Evolutionary conservation across 2,329 filamentous ascomycete species (phyloP).

Genomic region (Domatiomyces globalis): DNA sequence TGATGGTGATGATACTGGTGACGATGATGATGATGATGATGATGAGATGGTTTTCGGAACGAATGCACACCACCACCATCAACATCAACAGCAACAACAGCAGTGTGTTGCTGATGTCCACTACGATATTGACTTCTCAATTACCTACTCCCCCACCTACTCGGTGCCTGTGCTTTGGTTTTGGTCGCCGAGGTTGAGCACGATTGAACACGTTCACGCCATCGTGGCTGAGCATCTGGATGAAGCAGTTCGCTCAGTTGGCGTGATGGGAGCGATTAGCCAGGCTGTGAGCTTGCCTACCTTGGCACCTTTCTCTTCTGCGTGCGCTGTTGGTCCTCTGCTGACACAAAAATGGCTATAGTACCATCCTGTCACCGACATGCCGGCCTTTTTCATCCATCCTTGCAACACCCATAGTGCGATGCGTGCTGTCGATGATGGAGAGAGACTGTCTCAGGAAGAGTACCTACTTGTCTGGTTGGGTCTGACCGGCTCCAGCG

Average conservation of each 20-base stretch:
- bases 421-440: slow-evolving; percentile 48
- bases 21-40: not conserved
- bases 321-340: slow-evolving; percentile 13
- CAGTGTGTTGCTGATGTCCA: slow-evolving; percentile 15
- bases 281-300: slow-evolving; percentile 48
- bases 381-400: slow-evolving; percentile 80
- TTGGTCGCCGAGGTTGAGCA: slow-evolving; percentile 42
- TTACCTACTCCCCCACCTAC: slow-evolving; percentile 63
- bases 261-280: slow-evolving; percentile 59
- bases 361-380: slow-evolving; percentile 69
- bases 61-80: slow-evolving; percentile 3
- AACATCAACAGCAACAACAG: slow-evolving; percentile 30
- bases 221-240: slow-evolving; percentile 54
- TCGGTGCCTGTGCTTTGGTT: slow-evolving; percentile 65
- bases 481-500: slow-evolving; percentile 66
- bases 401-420: slow-evolving; percentile 78
- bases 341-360: slow-evolving; percentile 32
- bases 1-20: not conserved
- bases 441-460: slow-evolving; percentile 29
- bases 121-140: slow-evolving; percentile 50
- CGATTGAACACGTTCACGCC: slow-evolving; percentile 56
- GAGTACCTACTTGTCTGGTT: slow-evolving; percentile 80
- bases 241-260: slow-evolving; percentile 43
- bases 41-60: not conserved
- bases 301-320: slow-evolving; percentile 3